Percentiles rank a stretch among this genome's conserved stretches.
Conservation (phyloP, 345 rosid species). For the Populus ilicifolia region DNA sequence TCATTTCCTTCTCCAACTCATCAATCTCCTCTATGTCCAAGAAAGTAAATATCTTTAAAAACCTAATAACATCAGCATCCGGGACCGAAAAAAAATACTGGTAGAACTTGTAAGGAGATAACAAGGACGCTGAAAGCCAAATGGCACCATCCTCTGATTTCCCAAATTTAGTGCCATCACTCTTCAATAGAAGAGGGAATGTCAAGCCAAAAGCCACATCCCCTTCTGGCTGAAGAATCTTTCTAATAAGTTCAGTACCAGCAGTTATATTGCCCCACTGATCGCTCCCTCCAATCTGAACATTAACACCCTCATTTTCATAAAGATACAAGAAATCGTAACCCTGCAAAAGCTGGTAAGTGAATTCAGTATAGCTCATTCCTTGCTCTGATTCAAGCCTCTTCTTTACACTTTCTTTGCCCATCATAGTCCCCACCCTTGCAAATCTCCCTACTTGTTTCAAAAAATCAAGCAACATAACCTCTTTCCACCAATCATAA, state of each 20-base stretch:
- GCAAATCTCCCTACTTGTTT: conserved; percentile 78
- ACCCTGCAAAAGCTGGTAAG: conserved; percentile 88
- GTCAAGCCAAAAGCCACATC: conserved; percentile 68
- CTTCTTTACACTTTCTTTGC: conserved; percentile 89
- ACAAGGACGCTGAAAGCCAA: conserved; percentile 70
- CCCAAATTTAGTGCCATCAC: conserved; percentile 92
- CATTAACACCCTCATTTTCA: conserved; percentile 66
- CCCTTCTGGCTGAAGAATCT: conserved; percentile 67
- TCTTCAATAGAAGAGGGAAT: conserved; percentile 80
- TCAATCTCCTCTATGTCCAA: conserved; percentile 62
- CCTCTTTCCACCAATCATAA: conserved; percentile 96
- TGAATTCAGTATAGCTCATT: conserved; percentile 90
- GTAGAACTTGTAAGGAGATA: conserved; percentile 88
- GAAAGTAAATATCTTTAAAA: conserved; percentile 74
- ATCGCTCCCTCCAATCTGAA: conserved; percentile 97
- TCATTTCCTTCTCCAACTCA: conserved; percentile 63
- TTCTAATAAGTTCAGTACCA: conserved; percentile 82
- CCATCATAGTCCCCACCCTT: conserved; percentile 78
- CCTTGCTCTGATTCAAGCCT: conserved; percentile 93
- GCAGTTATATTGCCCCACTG: conserved; percentile 98
- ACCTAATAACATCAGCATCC: conserved; percentile 72
- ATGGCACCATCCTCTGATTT: conserved; percentile 98
- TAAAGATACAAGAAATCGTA: conserved; percentile 73
- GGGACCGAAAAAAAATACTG: conserved; percentile 94
- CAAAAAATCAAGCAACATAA: conserved; percentile 70